These are phyloP conservation scores for Fusarium avenaceum DNA, from an alignment of 2,329 filamentous ascomycete genomes.

Conservation along the genomic window DNA sequence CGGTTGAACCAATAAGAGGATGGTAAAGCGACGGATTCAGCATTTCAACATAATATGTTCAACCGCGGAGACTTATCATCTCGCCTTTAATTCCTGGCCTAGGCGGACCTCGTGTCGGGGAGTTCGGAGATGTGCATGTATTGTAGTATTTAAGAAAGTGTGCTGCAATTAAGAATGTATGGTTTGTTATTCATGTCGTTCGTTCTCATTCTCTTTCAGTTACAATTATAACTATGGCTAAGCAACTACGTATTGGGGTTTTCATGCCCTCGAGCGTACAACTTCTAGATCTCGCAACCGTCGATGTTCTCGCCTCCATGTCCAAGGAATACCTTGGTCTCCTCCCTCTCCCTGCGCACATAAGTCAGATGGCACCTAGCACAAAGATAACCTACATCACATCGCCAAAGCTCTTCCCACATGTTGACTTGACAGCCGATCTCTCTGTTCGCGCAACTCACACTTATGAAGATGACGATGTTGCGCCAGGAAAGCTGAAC, in stretches of 20 bases:
- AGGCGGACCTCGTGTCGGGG: conserved; percentile 6
- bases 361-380: conserved; percentile 59
- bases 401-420: conserved; percentile 52
- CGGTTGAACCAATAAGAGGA: conserved; percentile 41
- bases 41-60: conserved; percentile 6
- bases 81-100: conserved; percentile 17
- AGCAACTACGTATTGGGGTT: conserved; percentile 62
- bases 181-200: background rate
- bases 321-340: conserved; percentile 59
- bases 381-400: conserved; percentile 64
- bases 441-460: conserved; percentile 58
- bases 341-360: conserved; percentile 53
- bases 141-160: conserved; percentile 9
- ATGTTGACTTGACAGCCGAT: conserved; percentile 59
- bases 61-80: background rate
- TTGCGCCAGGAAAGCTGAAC: conserved; percentile 65
- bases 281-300: conserved; percentile 64
- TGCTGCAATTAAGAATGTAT: background rate
- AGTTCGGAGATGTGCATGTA: background rate
- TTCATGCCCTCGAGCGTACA: conserved; percentile 63
- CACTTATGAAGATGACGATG: conserved; percentile 59
- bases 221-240: conserved; percentile 29
- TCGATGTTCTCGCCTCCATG: conserved; percentile 64
- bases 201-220: background rate
- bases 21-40: conserved; percentile 30